Evolutionary conservation across 2,329 filamentous ascomycete genomes (phyloP).

Genomic region (Alternaria incomplexa): DNA sequence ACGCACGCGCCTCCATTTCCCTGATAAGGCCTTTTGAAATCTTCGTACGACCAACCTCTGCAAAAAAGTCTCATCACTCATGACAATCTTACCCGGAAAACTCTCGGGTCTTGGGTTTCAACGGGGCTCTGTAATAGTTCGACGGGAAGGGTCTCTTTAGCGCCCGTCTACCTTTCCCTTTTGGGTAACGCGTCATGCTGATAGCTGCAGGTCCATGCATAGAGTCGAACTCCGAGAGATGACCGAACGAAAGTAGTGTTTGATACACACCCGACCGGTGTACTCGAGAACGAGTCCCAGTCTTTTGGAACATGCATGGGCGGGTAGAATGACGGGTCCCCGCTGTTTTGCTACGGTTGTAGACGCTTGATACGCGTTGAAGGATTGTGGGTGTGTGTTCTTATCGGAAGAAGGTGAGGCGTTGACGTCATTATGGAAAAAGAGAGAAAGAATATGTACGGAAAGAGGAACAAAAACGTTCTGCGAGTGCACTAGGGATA

Average conservation of each 20-base stretch:
- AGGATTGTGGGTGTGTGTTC: neutral
- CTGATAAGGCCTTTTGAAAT: neutral
- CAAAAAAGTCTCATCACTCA: neutral
- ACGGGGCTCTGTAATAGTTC: neutral
- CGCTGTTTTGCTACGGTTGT: neutral
- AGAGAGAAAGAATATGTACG: no score
- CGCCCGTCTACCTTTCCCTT: neutral
- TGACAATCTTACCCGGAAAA: neutral
- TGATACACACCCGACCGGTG: no score
- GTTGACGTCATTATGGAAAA: neutral
- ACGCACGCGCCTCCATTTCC: neutral
- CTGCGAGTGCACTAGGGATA: neutral
- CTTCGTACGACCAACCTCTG: neutral
- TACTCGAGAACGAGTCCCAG: neutral
- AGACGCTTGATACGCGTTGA: neutral
- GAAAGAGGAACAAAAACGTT: neutral
- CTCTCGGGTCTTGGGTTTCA: constrained; percentile 1
- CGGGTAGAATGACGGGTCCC: neutral
- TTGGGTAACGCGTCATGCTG: neutral
- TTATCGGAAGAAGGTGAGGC: neutral
- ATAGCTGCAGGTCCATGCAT: neutral
- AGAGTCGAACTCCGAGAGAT: neutral
- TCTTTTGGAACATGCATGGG: neutral
- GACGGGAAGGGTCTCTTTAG: neutral
- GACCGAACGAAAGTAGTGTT: neutral